Conservation (phyloP, 2,329 filamentous ascomycete species). For the Tolypocladium sp. region DNA sequence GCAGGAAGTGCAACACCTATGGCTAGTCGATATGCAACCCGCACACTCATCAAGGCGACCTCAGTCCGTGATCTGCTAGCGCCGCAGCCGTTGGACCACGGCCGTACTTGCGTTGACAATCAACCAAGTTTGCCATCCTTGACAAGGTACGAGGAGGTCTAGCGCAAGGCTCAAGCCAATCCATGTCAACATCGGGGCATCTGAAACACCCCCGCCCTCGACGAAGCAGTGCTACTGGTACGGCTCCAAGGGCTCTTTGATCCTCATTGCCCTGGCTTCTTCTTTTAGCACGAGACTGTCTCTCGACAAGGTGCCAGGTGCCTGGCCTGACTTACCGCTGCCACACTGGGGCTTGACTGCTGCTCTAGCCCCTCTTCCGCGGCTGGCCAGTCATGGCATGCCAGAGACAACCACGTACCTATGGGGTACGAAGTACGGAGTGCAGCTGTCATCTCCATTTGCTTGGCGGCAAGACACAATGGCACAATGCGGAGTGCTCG, state of each 20-base stretch:
- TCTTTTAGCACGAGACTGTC: background rate
- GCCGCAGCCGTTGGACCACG: background rate
- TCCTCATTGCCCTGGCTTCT: background rate
- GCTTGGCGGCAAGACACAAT: background rate
- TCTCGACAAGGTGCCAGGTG: background rate
- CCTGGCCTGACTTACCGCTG: background rate
- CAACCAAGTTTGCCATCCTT: background rate
- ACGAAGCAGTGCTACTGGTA: background rate
- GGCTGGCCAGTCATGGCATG: background rate
- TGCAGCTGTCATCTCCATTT: background rate
- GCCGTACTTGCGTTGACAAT: background rate
- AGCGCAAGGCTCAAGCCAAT: background rate
- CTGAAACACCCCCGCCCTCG: background rate
- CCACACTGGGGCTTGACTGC: background rate
- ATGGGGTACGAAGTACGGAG: background rate
- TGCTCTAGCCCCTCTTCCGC: background rate
- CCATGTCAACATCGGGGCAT: background rate
- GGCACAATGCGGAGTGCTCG: background rate
- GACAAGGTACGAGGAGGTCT: background rate
- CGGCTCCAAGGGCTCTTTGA: background rate
- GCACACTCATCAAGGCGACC: background rate
- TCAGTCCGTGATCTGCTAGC: background rate
- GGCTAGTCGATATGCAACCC: background rate
- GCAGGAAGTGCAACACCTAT: background rate
- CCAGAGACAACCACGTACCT: background rate